A percentile compares a stretch with the other conserved stretches of the same genome.
phyloP scores from a whole-genome alignment of 331 rosid species.

The Acacia pycnantha region DNA sequence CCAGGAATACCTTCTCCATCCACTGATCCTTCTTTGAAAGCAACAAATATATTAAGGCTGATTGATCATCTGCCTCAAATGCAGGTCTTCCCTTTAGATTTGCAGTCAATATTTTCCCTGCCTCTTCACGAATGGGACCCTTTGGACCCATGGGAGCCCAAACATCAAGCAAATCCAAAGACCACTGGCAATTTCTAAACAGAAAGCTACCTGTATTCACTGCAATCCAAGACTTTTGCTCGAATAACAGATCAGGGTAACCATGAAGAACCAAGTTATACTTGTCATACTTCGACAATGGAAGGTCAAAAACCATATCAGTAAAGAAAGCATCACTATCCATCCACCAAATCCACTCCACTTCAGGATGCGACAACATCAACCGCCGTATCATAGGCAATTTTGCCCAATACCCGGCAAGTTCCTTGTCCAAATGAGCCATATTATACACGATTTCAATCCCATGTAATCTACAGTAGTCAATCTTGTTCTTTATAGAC shows the following conservation, averaged over 20 bases:
- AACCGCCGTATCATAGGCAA: slow-evolving; percentile 82
- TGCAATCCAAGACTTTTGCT: slow-evolving; percentile 96
- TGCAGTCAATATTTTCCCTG: slow-evolving; percentile 80
- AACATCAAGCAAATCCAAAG: slow-evolving; percentile 91
- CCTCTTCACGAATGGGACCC: slow-evolving; percentile 82
- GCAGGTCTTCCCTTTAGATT: slow-evolving; percentile 92
- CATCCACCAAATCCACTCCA: slow-evolving; percentile 99
- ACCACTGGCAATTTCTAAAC: slow-evolving; percentile 94
- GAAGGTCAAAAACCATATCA: slow-evolving; percentile 88
- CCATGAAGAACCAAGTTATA: slow-evolving; percentile 90
- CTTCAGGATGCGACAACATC: slow-evolving; percentile 94
- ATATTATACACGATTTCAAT: slow-evolving; percentile 90
- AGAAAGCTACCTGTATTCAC: slow-evolving; percentile 91
- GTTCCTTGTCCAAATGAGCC: slow-evolving; percentile 92
- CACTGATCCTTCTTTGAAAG: slow-evolving; percentile 79
- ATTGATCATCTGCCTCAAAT: slow-evolving; percentile 96
- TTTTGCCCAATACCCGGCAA: slow-evolving; percentile 99
- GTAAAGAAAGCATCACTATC: slow-evolving; percentile 98
- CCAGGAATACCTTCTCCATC: slow-evolving; percentile 91
- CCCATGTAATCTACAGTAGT: slow-evolving; percentile 94
- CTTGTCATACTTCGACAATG: slow-evolving; percentile 57
- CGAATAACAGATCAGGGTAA: slow-evolving; percentile 86
- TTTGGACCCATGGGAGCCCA: slow-evolving; percentile 99
- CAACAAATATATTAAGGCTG: slow-evolving; percentile 84
- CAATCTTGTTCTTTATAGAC: slow-evolving; percentile 87